Evolutionary conservation across 768 basidiomycete genomes (phyloP).

Genomic region (Pleurotus sapidus): DNA sequence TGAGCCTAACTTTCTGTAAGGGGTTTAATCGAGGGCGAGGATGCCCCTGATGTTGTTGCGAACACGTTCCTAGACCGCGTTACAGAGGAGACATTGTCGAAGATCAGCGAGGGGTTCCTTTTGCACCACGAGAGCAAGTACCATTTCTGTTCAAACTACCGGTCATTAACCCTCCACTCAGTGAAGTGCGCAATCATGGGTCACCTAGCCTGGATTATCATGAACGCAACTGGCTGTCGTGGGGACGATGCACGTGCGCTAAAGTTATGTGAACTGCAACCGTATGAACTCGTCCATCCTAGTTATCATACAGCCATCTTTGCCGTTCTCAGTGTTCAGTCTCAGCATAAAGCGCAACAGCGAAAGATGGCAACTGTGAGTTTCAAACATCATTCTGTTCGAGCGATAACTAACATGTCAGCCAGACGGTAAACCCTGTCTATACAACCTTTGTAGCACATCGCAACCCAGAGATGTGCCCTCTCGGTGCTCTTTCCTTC

Average conservation of each 20-base stretch:
- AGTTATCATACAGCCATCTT: conserved; percentile 10
- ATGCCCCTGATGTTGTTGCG: conserved; percentile 21
- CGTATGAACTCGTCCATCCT: conserved; percentile 15
- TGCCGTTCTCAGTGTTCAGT: conserved; percentile 12
- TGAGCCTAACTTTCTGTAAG: too few species aligned
- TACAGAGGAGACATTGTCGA: conserved; percentile 10
- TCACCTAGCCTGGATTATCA: conserved; percentile 16
- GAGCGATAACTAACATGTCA: too few species aligned
- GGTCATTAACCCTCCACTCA: too few species aligned
- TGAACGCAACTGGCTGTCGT: conserved; percentile 17
- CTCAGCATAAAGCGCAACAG: conserved; percentile 12
- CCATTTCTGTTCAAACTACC: too few species aligned
- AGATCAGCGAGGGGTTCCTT: conserved; percentile 15
- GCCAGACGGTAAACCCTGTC: conserved; percentile 24
- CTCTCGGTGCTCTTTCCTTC: conserved; percentile 23
- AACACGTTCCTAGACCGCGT: conserved; percentile 19
- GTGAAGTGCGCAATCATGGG: conserved; percentile 13
- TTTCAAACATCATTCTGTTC: too few species aligned
- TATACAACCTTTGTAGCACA: conserved; percentile 26
- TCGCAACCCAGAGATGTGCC: conserved; percentile 18
- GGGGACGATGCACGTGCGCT: conserved; percentile 19
- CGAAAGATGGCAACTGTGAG: neutral
- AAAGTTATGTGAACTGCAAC: conserved; percentile 17
- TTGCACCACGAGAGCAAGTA: conserved; percentile 13
- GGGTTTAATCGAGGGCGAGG: conserved; percentile 16